Evolutionary conservation across 1,284 basidiomycete species (phyloP), one percentile per base, ranked within the genome.

Genomic region (Mrakiaceae sp.): DNA sequence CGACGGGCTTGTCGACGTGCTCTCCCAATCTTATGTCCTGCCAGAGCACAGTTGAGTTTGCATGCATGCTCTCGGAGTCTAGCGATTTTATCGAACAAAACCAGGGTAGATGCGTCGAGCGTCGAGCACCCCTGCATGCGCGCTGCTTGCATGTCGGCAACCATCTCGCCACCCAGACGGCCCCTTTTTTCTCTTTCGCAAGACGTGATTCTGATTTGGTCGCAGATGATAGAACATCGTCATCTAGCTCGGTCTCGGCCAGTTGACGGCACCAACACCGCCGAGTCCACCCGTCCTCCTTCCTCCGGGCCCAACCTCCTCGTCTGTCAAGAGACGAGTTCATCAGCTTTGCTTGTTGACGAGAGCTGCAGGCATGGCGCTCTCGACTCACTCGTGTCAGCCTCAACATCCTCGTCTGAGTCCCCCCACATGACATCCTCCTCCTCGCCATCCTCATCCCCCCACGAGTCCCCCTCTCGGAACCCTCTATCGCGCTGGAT

Each of bases 401-500:
- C 73, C 51, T 77, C 74, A 67, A 76, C 77, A 56, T 78, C 78
- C 47, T 78, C 77, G 65, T 78, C 77, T 66, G 73, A 71, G 62
- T 77, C 74, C 16, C 72, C 69, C 63, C 72, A 68, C 52, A 77
- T 76, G 42, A 70, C 71, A 46, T 87, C 86, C 42, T 79, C 80
- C 60, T 85, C 82, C 40, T 83, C 83, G 42, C 81, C 85, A 9
- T 84, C 84, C 3, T 83, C 82, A 1, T 82, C 83, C 4, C 83
- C 72, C 63, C 64, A 72, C 71, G 70, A 67, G 65, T 77, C 76
- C 59, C 74, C 74, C 58, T 76, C 69, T 60, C 75, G 75, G 60
- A 75, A 74, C 11, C 70, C 69, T 40, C 73, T 69, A 67, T 74
- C 70, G 9, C 76, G 75, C n/a, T 76, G 74, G 66, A 78, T 51